A percentile compares a stretch with the other conserved stretches of the same genome.
phyloP scores from a whole-genome alignment of 2,329 filamentous ascomycete species.

The Periconia sp. region DNA sequence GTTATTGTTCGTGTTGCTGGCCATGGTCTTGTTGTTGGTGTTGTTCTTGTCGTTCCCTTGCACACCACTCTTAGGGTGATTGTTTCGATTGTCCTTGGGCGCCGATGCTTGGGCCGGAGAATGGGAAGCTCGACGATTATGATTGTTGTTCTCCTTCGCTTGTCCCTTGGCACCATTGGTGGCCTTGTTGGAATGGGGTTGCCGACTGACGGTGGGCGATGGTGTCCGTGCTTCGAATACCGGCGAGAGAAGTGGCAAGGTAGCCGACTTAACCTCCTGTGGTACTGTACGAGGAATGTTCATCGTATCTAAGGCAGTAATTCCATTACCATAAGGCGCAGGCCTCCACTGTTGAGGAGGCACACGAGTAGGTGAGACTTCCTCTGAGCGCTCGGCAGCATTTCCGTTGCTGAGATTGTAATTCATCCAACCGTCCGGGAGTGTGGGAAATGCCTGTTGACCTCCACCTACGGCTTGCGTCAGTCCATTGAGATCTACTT shows the following conservation, averaged over 20 bases:
- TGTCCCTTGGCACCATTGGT: constrained; percentile 32
- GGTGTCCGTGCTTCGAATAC: constrained; percentile 74
- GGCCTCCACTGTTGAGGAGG: constrained; percentile 34
- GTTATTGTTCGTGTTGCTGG: constrained; percentile 7
- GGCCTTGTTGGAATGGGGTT: constrained; percentile 29
- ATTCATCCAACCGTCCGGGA: constrained; percentile 32
- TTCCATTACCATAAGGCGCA: constrained; percentile 30
- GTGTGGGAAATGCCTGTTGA: constrained; percentile 27
- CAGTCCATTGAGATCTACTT: constrained; percentile 22
- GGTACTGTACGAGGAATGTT: constrained; percentile 49
- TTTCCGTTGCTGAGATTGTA: constrained; percentile 27
- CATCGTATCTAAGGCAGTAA: constrained; percentile 35
- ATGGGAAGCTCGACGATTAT: constrained; percentile 30
- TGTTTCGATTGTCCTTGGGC: constrained; percentile 25
- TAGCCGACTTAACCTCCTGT: constrained; percentile 41
- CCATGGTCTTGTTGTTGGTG: constrained; percentile 4
- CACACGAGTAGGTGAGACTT: constrained; percentile 33
- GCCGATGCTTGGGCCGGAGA: constrained; percentile 16
- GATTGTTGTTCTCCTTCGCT: constrained; percentile 28
- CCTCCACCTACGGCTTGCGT: constrained; percentile 24
- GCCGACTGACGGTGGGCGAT: constrained; percentile 63
- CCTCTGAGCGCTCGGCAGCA: constrained; percentile 22
- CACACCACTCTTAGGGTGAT: constrained; percentile 23
- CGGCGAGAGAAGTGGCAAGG: constrained; percentile 63
- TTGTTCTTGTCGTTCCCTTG: constrained; percentile 27